These are phyloP conservation scores for Leccinum arenicola DNA, from an alignment of 768 basidiomycete genomes.

Conservation along the genomic window DNA sequence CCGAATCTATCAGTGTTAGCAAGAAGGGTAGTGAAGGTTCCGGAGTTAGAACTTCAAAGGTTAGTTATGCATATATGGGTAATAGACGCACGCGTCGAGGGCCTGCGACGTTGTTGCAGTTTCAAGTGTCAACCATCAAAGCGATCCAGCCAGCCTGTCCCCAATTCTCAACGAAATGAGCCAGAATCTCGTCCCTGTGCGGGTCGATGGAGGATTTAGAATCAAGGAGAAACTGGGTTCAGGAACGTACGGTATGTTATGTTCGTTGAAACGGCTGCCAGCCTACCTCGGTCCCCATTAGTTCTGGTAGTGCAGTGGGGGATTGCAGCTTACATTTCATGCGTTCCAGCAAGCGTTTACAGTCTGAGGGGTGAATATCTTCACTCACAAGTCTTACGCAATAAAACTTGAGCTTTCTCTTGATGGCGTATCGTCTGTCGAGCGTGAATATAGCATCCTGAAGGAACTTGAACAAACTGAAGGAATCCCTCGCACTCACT, in stretches of 20 bases:
- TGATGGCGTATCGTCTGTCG: neutral
- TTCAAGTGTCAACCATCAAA: no score
- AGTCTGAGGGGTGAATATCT: neutral
- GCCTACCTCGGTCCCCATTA: no score
- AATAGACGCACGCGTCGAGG: no score
- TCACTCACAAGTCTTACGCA: neutral
- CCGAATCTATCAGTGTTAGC: no score
- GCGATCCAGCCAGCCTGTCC: neutral
- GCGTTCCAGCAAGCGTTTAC: neutral
- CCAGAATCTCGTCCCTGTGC: neutral
- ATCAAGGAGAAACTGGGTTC: neutral
- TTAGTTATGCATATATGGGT: no score
- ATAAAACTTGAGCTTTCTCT: neutral
- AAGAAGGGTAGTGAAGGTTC: no score
- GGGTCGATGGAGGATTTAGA: neutral
- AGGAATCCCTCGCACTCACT: neutral
- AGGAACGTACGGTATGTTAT: neutral
- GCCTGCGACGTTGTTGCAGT: no score
- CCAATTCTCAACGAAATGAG: neutral
- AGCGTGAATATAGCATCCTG: neutral
- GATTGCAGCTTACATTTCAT: neutral
- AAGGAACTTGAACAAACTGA: neutral
- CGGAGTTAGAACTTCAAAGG: no score
- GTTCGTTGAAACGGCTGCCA: neutral
- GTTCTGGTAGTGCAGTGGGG: no score